These are phyloP conservation scores for Trichosporon faecale DNA, from an alignment of 1,284 basidiomycete genomes.

Conservation along the genomic window DNA sequence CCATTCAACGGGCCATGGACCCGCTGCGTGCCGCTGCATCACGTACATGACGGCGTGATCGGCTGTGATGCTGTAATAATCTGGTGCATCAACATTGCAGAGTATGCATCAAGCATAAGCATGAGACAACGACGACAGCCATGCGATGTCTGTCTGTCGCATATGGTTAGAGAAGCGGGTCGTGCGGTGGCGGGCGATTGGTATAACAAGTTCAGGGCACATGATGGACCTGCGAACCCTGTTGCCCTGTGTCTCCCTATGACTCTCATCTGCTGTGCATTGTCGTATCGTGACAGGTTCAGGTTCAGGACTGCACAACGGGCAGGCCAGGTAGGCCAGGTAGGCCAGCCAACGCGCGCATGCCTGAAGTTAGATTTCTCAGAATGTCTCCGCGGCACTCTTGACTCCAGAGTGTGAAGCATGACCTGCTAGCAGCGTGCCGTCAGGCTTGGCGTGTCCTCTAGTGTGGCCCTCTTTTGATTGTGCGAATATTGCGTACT, in stretches of 20 bases:
- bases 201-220: constrained; percentile 1
- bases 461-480: no score
- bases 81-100: not conserved
- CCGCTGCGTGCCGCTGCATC: not conserved
- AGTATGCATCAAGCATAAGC: not conserved
- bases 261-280: constrained; percentile 2
- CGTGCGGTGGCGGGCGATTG: not conserved
- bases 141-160: not conserved
- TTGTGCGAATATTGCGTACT: no score
- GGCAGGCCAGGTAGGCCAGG: no score
- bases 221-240: not conserved
- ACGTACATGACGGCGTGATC: not conserved
- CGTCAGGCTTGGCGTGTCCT: no score
- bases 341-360: not conserved
- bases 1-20: not conserved
- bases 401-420: not conserved
- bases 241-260: not conserved
- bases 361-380: not conserved
- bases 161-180: not conserved
- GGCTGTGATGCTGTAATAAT: not conserved
- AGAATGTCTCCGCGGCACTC: not conserved
- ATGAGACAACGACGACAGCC: not conserved
- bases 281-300: constrained; percentile 3
- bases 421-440: not conserved
- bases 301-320: not conserved